phyloP scores from a whole-genome alignment of 805 yeast species.

The Candida corydali region DNA sequence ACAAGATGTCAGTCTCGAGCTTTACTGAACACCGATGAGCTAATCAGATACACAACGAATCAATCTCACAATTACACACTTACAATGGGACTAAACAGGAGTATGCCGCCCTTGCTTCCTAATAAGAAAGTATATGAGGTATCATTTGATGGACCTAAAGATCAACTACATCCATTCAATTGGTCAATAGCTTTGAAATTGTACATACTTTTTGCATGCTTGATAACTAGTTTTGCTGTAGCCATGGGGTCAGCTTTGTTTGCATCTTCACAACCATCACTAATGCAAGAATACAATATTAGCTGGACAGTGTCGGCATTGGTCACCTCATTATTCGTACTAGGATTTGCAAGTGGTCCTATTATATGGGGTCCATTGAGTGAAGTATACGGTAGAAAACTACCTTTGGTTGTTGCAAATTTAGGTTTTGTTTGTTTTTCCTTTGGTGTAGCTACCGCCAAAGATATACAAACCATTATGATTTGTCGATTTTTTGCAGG shows the following conservation, averaged over 20 bases:
- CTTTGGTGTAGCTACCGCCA: constrained; percentile 68
- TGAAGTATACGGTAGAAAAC: constrained; percentile 33
- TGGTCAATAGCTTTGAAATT: constrained; percentile 42
- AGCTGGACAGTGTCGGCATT: constrained; percentile 67
- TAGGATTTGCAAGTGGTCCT: constrained; percentile 94
- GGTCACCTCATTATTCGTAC: constrained; percentile 75
- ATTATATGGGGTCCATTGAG: constrained; percentile 59
- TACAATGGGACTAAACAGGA: constrained; percentile 62
- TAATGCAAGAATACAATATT: constrained; percentile 51
- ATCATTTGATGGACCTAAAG: constrained; percentile 71
- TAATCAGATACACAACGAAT: constrained; percentile 20
- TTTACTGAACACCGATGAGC: constrained; percentile 21
- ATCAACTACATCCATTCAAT: constrained; percentile 77
- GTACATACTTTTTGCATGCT: constrained; percentile 17
- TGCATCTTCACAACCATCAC: constrained; percentile 52
- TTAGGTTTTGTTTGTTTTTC: constrained; percentile 37
- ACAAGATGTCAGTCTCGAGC: neutral
- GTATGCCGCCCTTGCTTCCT: constrained; percentile 59
- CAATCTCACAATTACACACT: constrained; percentile 30
- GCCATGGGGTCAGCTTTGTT: constrained; percentile 78
- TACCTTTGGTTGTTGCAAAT: constrained; percentile 42
- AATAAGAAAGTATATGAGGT: constrained; percentile 57
- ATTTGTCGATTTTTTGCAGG: constrained; percentile 80
- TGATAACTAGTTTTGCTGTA: constrained; percentile 10
- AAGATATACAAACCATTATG: constrained; percentile 73